phyloP scores from a whole-genome alignment of 192 early-diverging fungal genomes.

The Coemansia sp. region DNA sequence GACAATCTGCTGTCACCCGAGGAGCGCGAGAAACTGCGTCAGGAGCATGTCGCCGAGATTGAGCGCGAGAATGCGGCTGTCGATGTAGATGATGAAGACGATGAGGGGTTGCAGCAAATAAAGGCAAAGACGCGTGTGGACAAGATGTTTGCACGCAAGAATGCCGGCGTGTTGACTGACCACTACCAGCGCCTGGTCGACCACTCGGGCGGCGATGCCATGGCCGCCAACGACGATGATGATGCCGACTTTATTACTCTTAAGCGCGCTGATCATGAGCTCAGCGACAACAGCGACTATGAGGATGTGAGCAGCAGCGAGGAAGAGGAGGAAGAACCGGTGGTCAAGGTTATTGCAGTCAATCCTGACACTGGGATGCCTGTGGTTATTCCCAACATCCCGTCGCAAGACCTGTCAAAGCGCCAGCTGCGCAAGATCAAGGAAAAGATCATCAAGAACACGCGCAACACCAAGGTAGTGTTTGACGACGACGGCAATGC shows the following conservation, averaged over 20 bases:
- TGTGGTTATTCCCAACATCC: slow-evolving; percentile 43
- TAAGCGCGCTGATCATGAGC: slow-evolving; percentile 76
- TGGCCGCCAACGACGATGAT: slow-evolving; percentile 48
- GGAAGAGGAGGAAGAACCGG: slow-evolving; percentile 50
- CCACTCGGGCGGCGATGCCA: slow-evolving; percentile 36
- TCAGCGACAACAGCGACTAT: slow-evolving; percentile 55
- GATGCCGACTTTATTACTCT: slow-evolving; percentile 84
- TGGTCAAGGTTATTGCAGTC: slow-evolving; percentile 42
- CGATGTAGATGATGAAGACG: slow-evolving; percentile 11
- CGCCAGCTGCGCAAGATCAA: slow-evolving; percentile 55
- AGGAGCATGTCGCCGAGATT: slow-evolving; percentile 17
- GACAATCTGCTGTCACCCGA: slow-evolving; percentile 45
- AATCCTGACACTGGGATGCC: slow-evolving; percentile 36
- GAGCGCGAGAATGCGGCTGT: slow-evolving; percentile 28
- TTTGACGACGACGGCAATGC: slow-evolving; percentile 96
- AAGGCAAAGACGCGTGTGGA: slow-evolving; percentile 75
- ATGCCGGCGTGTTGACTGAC: slow-evolving; percentile 83
- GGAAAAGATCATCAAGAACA: slow-evolving; percentile 72
- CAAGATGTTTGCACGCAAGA: slow-evolving; percentile 90
- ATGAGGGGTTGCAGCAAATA: slow-evolving; percentile 1
- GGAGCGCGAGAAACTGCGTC: slow-evolving; percentile 31
- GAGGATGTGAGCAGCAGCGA: slow-evolving; percentile 15
- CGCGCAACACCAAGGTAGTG: slow-evolving; percentile 67
- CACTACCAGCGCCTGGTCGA: slow-evolving; percentile 89
- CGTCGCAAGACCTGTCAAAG: slow-evolving; percentile 40